Base-by-base conservation (phyloP, 306 rosid genomes). In the Purshia tridentata region DNA sequence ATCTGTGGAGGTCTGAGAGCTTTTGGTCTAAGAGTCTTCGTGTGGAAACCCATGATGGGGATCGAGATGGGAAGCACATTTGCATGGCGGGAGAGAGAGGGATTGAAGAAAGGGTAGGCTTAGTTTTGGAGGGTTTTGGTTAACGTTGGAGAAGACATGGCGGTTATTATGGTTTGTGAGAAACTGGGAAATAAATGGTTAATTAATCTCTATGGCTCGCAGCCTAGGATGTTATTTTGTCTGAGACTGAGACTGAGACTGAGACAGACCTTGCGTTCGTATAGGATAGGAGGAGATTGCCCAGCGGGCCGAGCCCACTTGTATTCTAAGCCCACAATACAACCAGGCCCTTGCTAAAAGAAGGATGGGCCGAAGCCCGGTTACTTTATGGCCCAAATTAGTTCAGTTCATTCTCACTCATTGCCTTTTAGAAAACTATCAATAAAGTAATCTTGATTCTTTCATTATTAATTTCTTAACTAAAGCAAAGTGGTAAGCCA, bases 11-110 rank as follows among this genome's bases (percentile, higher is more conserved):
- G 62, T 82, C 82, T 4, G 78, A 47, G 29, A 91, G 91, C 79
- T 89, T 91, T 67, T 93, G 92, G 6, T 93, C 98, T 0, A 93
- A 73, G 39, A 86, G 78, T 22, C 89, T 77, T 20, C 97, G 90
- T 2, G 80, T 74, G 9, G 98, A 92, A 46, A 93, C 88, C 98
- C 97, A 93, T 2, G 84, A 35, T 6, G 97, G 97, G 18, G 72
- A 80, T 67, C 93, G 85, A 57, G 68, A 54, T 11, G 90, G 76
- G 0, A 66, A 69, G n/a, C 90, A 68, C 67, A 77, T 62, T 74
- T 86, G 92, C 96, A 87, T 86, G 65, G 65, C 65, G 47, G 6
- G 8, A 23, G 29, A 11, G 9, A 19, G 2, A 7, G 41, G 37
- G 46, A 22, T 37, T 65, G 8, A 3, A 4, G n/a, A 44, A 20